phyloP scores from a whole-genome alignment of 2,329 filamentous ascomycete genomes.

The Thielaviopsis ethacetica region DNA sequence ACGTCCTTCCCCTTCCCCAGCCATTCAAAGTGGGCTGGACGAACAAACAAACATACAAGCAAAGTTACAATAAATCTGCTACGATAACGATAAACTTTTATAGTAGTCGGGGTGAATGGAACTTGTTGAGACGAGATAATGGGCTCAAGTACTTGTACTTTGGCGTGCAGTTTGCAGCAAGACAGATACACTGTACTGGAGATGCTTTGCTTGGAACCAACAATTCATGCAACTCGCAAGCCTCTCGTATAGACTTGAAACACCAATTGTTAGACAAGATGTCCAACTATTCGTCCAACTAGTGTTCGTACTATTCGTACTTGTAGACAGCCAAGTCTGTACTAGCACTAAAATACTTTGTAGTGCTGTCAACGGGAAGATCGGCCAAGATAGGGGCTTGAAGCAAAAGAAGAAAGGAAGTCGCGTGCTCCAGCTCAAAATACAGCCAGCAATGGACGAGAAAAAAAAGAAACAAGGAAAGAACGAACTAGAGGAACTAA shows the following conservation, averaged over 20 bases:
- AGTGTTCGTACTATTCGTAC: neutral
- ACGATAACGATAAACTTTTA: neutral
- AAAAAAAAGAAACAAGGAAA: neutral
- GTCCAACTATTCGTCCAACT: neutral
- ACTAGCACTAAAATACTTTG: too few species aligned
- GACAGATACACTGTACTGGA: too few species aligned
- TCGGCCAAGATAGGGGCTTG: neutral
- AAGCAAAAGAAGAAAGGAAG: neutral
- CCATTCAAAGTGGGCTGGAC: neutral
- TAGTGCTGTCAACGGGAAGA: too few species aligned
- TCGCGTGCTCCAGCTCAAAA: neutral
- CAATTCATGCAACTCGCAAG: neutral
- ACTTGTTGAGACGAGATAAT: neutral
- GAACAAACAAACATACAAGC: too few species aligned
- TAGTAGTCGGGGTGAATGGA: neutral
- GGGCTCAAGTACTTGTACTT: neutral
- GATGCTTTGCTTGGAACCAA: neutral
- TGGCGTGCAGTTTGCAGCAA: neutral
- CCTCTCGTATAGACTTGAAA: neutral
- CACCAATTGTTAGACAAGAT: neutral
- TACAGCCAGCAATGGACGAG: neutral
- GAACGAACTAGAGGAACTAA: neutral
- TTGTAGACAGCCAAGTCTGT: neutral
- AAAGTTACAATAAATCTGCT: neutral
- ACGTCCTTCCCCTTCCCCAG: neutral